Evolutionary conservation across 2,329 filamentous ascomycete genomes (phyloP), one percentile per base, ranked within the genome.

Genomic region (Fusarium bulbicola): DNA sequence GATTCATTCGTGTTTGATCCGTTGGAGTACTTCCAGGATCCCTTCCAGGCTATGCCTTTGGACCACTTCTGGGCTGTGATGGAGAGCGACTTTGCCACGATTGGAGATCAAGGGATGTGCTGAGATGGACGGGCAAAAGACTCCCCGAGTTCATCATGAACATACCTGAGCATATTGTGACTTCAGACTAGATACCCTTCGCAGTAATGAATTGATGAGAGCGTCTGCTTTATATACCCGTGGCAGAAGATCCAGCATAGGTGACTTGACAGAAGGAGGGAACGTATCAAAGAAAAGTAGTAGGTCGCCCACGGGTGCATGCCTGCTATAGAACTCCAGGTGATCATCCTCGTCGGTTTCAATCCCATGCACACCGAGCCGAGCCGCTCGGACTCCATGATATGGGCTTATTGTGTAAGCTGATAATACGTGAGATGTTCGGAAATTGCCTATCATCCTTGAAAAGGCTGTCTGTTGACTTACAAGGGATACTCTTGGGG

Each of bases 61-160:
- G 74, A 75, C n/a, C 73, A 75, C 21, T 76, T 75, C 43, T 75
- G 74, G 74, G 74, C 73, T n/a, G 73, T 75, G 15, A 76, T 75
- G 69, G 74, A 75, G 6, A 73, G 60, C 1, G 74, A 72, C 7
- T 75, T 76, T 42, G 68, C 70, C 1, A 57, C 62, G 12, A 60
- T 73, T 15, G 67, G 58, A n/a, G 70, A 66, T 11, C 65, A 60
- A 30, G 58, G 59, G 7, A 34, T 72, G 42, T 43, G 47, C 4
- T 68, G 37, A 63, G 32, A 15, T 20, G 18, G 21, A 15, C 26
- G 18, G n/a, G 5, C n/a, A 26, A 50, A 49, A 52, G n/a, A 36
- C 13, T 8, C 18, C 15, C 26, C 15, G 21, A 42, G 40, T 18
- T 24, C 8, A 15, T 21, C n/a, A 20, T 15, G 7, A 24, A 43